These are phyloP conservation scores for Coprinopsis strossmayeri DNA, from an alignment of 768 basidiomycete species.

Conservation along the genomic window DNA sequence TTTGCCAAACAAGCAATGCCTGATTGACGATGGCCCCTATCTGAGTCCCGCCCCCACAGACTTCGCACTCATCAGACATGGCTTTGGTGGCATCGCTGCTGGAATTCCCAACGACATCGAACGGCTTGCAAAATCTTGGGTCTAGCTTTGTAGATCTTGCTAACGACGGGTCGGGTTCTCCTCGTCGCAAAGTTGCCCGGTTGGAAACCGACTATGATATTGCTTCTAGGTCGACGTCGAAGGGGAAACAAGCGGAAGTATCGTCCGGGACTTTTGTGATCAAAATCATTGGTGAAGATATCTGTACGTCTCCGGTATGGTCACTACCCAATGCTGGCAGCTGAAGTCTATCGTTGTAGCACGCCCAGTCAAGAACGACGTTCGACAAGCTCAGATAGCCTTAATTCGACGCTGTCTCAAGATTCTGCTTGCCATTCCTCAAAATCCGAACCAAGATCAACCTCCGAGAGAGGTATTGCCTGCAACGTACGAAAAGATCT, in stretches of 20 bases:
- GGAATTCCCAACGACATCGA: slow-evolving; percentile 41
- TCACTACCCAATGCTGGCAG: background rate
- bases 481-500: slow-evolving; percentile 51
- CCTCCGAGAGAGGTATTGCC: slow-evolving; percentile 26
- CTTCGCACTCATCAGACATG: background rate
- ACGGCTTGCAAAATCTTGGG: slow-evolving; percentile 39
- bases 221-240: slow-evolving; percentile 45
- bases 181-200: slow-evolving; percentile 63
- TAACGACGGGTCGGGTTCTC: slow-evolving; percentile 46
- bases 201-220: slow-evolving; percentile 63
- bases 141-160: slow-evolving; percentile 24
- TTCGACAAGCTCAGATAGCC: background rate
- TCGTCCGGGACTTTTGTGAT: slow-evolving; percentile 36
- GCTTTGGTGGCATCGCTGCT: slow-evolving; percentile 2
- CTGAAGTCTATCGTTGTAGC: background rate
- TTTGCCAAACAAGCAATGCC: no score
- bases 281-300: slow-evolving; percentile 35
- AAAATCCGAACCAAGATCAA: no score
- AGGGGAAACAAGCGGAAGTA: slow-evolving; percentile 5
- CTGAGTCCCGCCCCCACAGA: no score
- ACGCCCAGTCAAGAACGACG: background rate
- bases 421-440: background rate
- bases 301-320: slow-evolving; percentile 11
- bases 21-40: no score
- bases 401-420: background rate